phyloP scores from a whole-genome alignment of 345 rosid species.

The Eucalyptus erythrocorys region DNA sequence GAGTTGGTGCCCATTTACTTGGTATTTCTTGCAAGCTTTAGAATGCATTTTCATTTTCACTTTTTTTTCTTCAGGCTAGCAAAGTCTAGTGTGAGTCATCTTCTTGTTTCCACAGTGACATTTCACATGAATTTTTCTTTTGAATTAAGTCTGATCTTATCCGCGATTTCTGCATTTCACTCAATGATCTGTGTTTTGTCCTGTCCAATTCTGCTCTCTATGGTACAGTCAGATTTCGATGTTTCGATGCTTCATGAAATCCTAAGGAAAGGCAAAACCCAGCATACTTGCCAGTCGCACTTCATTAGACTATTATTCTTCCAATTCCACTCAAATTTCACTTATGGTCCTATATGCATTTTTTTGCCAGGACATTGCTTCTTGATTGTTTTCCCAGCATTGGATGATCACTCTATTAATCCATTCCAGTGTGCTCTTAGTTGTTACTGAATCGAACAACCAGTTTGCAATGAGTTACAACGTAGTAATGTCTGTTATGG shows the following conservation, averaged over 20 bases:
- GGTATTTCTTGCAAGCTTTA: background rate
- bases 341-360: background rate
- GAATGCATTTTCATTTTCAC: background rate
- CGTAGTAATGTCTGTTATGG: background rate
- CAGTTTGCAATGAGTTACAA: background rate
- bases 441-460: background rate
- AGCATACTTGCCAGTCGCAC: background rate
- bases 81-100: background rate
- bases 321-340: background rate
- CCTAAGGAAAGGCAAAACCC: background rate
- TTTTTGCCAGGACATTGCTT: background rate
- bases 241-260: background rate
- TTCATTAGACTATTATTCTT: background rate
- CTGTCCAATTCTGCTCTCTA: background rate
- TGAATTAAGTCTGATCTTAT: background rate
- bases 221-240: background rate
- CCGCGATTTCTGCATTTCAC: background rate
- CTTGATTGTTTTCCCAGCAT: background rate
- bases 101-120: background rate
- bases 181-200: background rate
- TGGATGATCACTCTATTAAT: background rate
- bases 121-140: background rate
- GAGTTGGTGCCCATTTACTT: background rate
- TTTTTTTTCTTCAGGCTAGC: background rate
- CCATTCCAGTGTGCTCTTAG: background rate